These are phyloP conservation scores for Kitagawia praeruptora DNA, from an alignment of 129 eudicot genomes.

Conservation along the genomic window DNA sequence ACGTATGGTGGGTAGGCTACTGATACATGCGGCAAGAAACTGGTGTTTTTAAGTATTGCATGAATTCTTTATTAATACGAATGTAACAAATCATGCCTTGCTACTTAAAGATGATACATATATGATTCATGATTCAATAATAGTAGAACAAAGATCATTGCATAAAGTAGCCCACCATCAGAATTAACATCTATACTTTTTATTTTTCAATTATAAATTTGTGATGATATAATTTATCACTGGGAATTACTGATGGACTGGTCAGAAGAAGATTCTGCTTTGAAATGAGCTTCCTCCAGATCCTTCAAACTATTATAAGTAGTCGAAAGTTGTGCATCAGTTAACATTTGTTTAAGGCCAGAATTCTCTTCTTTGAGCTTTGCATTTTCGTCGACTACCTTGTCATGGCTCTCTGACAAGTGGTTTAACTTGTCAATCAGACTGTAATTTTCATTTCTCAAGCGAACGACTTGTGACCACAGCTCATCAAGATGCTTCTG, in stretches of 20 bases:
- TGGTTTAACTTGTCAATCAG: slow-evolving; percentile 62
- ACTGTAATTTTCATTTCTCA: slow-evolving; percentile 57
- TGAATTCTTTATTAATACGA: not conserved
- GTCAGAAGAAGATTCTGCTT: not conserved
- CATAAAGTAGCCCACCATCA: not conserved
- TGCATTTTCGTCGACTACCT: slow-evolving; percentile 49
- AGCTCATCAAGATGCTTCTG: slow-evolving; percentile 90
- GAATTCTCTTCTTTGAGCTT: slow-evolving; percentile 70
- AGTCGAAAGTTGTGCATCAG: slow-evolving; percentile 45
- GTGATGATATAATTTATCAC: not conserved
- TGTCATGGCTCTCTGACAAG: slow-evolving; percentile 48
- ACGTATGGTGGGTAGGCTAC: not conserved
- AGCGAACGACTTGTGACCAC: slow-evolving; percentile 63
- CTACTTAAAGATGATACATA: too few relatives aligned
- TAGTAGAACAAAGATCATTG: not conserved
- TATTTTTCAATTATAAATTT: not conserved
- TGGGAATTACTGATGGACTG: slow-evolving; percentile 4
- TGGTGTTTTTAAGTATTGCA: not conserved
- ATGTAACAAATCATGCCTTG: too few relatives aligned
- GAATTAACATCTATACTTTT: not conserved
- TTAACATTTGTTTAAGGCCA: slow-evolving; percentile 47
- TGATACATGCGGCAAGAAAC: slow-evolving; percentile 6
- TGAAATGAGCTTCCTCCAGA: slow-evolving; percentile 7
- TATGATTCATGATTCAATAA: not conserved
- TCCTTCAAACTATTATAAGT: slow-evolving; percentile 47